Evolutionary conservation across 208 protist species (phyloP), one percentile per base, ranked within the genome.

Genomic region (Crithidia bombi): DNA sequence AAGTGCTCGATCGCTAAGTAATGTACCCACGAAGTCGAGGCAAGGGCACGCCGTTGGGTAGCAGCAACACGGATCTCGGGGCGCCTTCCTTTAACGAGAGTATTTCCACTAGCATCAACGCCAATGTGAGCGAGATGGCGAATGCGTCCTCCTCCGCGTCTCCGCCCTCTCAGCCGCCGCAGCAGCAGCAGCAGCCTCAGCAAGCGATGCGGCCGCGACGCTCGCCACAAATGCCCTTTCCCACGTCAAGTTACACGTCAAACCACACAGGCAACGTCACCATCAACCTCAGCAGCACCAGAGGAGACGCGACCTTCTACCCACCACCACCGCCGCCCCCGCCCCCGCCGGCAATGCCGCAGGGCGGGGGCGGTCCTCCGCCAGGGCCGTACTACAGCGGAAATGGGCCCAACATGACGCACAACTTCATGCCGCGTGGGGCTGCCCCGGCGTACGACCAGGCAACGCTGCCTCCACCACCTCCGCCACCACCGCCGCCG

Each of bases 261-360:
- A 26, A 19, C 15, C 43, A 52, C 51, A 35, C 52, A 9, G 56
- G 66, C 36, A 65, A 52, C 46, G 17, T 51, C 44, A 65, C 59
- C 7, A 41, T 65, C 59, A 65, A 65, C 59, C 59, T 65, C 59
- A 54, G 59, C 44, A 41, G 59, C 59, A 17, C 30, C 59, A 39
- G 57, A 6, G 23, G 10, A 5, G 59, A 65, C 6, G 19, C 19
- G n/a, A 11, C 6, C 25, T 54, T 36, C n/a, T 54, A 65, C 59
- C 19, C 59, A 1, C 1, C 33, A 0, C 33, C 50, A 5, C 35
- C 51, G 25, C 52, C 38, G 26, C 56, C 66, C 14, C 56, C 33
- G 14, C 59, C 68, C 10, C 56, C 38, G 19, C 41, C 25, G 25
- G 3, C 43, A 30, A 50, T 49, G 30, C 66, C 6, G 17, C 23